phyloP scores from a whole-genome alignment of 78 protist genomes.

The Ministeria vibrans region DNA sequence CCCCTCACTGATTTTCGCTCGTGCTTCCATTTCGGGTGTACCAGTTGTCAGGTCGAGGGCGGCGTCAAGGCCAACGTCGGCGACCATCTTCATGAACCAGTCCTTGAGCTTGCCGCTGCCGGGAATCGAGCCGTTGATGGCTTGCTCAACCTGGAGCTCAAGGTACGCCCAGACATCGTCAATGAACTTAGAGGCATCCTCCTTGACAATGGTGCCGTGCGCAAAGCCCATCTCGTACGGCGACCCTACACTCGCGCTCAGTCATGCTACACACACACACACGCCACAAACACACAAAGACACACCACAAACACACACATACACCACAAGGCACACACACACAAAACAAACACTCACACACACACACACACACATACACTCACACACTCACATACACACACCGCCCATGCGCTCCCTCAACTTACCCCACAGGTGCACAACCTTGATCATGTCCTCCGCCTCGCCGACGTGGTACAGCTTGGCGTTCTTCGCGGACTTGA shows the following conservation, averaged over 20 bases:
- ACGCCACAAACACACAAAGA: too few relatives aligned
- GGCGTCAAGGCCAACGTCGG: conserved; percentile 14
- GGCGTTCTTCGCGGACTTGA: background rate
- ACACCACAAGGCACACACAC: too few relatives aligned
- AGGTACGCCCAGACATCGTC: conserved; percentile 7
- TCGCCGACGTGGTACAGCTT: conserved; percentile 5
- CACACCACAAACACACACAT: too few relatives aligned
- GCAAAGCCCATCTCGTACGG: conserved; percentile 24
- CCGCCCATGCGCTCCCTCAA: too few relatives aligned
- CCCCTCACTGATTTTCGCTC: too few relatives aligned
- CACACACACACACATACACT: too few relatives aligned
- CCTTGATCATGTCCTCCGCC: background rate
- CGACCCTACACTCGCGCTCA: too few relatives aligned
- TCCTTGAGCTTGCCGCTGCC: background rate
- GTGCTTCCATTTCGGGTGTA: too few relatives aligned
- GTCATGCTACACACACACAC: too few relatives aligned
- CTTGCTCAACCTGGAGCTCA: background rate
- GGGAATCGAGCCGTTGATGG: background rate
- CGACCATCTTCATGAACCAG: background rate
- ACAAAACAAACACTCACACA: too few relatives aligned
- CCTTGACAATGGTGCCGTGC: conserved; percentile 1
- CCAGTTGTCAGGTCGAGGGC: conserved; percentile 30
- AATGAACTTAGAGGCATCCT: background rate
- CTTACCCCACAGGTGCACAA: conserved; percentile 7
- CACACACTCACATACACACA: too few relatives aligned